Conservation (phyloP, 495 filamentous ascomycete species). For the Penicillium goetzii region DNA sequence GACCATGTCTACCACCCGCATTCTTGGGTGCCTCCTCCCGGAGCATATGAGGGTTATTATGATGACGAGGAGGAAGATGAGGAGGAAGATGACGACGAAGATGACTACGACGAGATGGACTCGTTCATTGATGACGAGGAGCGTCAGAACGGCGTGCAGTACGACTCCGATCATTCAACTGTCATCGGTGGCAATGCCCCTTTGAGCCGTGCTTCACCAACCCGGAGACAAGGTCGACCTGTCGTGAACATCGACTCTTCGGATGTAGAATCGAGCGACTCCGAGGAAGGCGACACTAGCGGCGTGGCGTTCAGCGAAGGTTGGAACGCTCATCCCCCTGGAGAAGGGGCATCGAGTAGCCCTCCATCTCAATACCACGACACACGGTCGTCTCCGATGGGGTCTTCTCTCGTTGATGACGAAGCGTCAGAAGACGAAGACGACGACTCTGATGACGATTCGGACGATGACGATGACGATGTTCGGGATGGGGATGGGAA, state of each 20-base stretch:
- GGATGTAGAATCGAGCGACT: constrained; percentile 5
- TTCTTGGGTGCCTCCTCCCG: background rate
- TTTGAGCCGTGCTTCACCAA: constrained; percentile 1
- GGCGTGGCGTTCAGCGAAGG: background rate
- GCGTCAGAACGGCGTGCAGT: constrained; percentile 14
- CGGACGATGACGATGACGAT: constrained; percentile 23
- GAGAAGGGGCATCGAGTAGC: background rate
- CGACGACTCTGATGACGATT: background rate
- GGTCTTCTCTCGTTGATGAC: background rate
- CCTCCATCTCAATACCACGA: constrained; percentile 10
- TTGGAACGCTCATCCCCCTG: constrained; percentile 5
- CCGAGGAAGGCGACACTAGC: constrained; percentile 11
- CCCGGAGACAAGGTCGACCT: constrained; percentile 7
- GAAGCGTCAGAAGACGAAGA: constrained; percentile 23
- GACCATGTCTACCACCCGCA: constrained; percentile 9
- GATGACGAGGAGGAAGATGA: constrained; percentile 41
- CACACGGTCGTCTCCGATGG: constrained; percentile 9
- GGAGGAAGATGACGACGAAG: constrained; percentile 34
- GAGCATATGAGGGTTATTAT: background rate
- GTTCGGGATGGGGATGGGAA: background rate
- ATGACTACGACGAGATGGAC: constrained; percentile 42
- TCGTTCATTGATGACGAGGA: constrained; percentile 49
- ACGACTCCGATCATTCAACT: constrained; percentile 27
- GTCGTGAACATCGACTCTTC: constrained; percentile 7
- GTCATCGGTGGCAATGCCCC: constrained; percentile 12